A percentile compares a stretch with the other conserved stretches of the same genome.
Evolutionary conservation across 352 stramenopile genomes (phyloP).

Genomic region (Discostella stelligera): DNA sequence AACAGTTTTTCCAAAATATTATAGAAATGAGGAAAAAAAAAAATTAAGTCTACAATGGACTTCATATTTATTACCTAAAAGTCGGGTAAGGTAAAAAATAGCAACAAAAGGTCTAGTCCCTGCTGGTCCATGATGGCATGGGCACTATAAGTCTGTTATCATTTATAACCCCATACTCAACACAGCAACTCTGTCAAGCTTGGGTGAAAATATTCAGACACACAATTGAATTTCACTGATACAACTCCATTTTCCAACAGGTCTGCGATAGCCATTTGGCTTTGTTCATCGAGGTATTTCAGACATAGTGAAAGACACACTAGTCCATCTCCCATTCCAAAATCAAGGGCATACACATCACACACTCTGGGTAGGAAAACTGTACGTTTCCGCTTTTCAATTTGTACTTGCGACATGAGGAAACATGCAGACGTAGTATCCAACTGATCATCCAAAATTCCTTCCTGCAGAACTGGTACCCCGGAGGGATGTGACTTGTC

Average conservation of each 20-base stretch:
- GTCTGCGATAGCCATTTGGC: constrained; percentile 45
- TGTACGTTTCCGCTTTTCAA: constrained; percentile 56
- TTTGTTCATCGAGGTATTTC: constrained; percentile 58
- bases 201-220: constrained; percentile 61
- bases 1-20: too few relatives aligned
- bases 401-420: constrained; percentile 58
- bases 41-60: too few relatives aligned
- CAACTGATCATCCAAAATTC: constrained; percentile 65
- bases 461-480: constrained; percentile 51
- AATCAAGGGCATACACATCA: constrained; percentile 78
- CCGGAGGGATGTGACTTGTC: constrained; percentile 51
- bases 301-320: constrained; percentile 65
- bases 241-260: constrained; percentile 50
- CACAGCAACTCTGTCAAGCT: constrained; percentile 10
- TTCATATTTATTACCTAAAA: too few relatives aligned
- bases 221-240: constrained; percentile 56
- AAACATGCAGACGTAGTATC: constrained; percentile 46
- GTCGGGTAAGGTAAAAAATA: too few relatives aligned
- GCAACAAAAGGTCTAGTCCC: too few relatives aligned
- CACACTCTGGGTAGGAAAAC: constrained; percentile 77
- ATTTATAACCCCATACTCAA: too few relatives aligned
- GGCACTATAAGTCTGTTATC: too few relatives aligned
- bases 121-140: too few relatives aligned
- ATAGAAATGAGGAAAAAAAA: too few relatives aligned
- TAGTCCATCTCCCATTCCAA: constrained; percentile 58